Percentiles rank a stretch among this genome's conserved stretches.
Evolutionary conservation across 257 asterid genomes (phyloP).

Genomic region (Gynochthodes officinalis): DNA sequence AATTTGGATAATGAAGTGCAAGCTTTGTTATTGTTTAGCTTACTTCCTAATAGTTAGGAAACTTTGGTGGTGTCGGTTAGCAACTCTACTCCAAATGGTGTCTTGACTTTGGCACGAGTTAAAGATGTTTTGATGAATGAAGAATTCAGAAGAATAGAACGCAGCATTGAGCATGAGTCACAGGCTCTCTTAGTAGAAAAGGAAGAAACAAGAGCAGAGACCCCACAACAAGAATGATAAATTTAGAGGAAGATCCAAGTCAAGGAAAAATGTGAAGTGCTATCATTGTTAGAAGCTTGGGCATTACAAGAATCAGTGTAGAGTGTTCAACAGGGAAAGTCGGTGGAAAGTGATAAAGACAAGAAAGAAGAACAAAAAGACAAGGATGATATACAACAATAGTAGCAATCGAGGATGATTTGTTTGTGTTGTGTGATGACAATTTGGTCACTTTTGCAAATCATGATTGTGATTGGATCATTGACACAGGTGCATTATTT

Average conservation of each 20-base stretch:
- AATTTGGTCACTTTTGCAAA: not conserved
- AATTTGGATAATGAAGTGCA: slow-evolving; percentile 10
- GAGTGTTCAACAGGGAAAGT: no score
- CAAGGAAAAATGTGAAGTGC: no score
- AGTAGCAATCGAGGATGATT: not conserved
- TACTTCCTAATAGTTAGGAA: no score
- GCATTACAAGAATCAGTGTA: no score
- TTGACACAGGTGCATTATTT: not conserved
- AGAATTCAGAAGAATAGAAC: not conserved
- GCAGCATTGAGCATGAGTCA: not conserved
- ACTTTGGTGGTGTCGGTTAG: no score
- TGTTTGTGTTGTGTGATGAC: not conserved
- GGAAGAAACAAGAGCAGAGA: not conserved
- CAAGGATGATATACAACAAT: not conserved
- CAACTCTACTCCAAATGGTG: no score
- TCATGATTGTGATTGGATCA: not conserved
- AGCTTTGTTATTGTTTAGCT: no score
- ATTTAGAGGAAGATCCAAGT: not conserved
- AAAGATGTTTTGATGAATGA: no score
- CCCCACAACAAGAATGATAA: not conserved
- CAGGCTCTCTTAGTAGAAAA: not conserved
- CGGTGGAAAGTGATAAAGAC: no score
- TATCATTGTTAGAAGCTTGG: no score
- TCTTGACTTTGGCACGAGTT: no score
- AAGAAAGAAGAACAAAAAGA: not conserved